Base-by-base conservation (phyloP, 129 eudicot genomes). In the Artemisia annua region DNA sequence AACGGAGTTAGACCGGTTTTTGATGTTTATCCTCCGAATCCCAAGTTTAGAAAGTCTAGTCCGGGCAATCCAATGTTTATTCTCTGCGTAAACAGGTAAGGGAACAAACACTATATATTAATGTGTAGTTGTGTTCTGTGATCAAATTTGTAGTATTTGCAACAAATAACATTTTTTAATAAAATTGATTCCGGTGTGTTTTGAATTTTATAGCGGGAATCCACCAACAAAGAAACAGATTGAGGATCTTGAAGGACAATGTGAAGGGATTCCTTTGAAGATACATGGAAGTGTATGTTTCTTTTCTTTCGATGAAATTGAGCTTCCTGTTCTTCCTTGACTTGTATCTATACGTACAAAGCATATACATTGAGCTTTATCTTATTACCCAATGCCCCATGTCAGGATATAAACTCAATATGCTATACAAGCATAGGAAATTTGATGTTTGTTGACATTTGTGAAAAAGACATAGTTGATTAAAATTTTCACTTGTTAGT, bases 21-120 rank as follows among this genome's bases (percentile, higher is more conserved):
- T 80, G 91, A 87, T 67, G 88, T 91, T 68, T 88, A 85, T 67
- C 84, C 86, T 78, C 97, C 97, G 63, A 90, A 92, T 75, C 88
- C 87, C 91, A 85, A 79, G 73, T 91, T 91, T 52, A 86, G 71
- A 63, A 91, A 91, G 75, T 84, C 97, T 46, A 76, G 78, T 63
- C 91, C 97, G 2, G 91, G 91, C 19, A 67, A 61, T 77, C 91
- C 96, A 50, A 80, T 60, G 54, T 92, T 81, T 75, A 72, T 83
- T 72, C 82, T 92, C 75, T 89, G 83, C 65, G 70, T 86, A 61
- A 56, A 73, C 22, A 71, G 96, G 97, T 89, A 85, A 80, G 53
- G 43, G 43, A 32, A 69, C 22, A 19, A 52, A 62, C 66, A 12
- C 7, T 54, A 17, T 54, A 5, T 44, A 12, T 8, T 24, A 15